These are phyloP conservation scores for Exophiala sp. DNA, from an alignment of 2,329 filamentous ascomycete genomes.

Conservation along the genomic window DNA sequence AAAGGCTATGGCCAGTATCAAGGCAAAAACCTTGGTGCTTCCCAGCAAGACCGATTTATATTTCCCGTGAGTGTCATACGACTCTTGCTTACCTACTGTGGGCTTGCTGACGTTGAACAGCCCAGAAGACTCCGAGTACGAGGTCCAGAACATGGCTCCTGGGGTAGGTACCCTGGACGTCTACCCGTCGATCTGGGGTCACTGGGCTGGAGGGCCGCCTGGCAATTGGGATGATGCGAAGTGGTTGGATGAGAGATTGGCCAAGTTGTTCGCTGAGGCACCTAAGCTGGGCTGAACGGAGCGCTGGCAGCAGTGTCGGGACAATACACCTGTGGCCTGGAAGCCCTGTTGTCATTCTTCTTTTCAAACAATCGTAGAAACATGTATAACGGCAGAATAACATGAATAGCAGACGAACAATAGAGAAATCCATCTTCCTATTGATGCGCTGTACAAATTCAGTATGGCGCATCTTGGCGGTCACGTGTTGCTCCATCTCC, in stretches of 20 bases:
- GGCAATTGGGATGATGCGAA: constrained; percentile 63
- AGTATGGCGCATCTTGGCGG: too few species aligned
- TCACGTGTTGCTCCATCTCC: too few species aligned
- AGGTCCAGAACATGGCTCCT: constrained; percentile 58
- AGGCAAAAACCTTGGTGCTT: constrained; percentile 64
- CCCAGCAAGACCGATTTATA: constrained; percentile 71
- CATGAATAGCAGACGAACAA: too few species aligned
- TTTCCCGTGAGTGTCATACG: constrained; percentile 54
- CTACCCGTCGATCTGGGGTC: constrained; percentile 61
- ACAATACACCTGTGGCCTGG: too few species aligned
- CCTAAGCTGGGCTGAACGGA: constrained; percentile 14
- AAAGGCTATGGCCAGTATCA: constrained; percentile 61
- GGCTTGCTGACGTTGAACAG: constrained; percentile 33
- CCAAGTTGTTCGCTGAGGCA: constrained; percentile 44
- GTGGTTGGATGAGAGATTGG: constrained; percentile 62
- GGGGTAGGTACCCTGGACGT: constrained; percentile 52
- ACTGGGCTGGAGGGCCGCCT: constrained; percentile 63
- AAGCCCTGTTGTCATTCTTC: too few species aligned
- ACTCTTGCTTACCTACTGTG: not conserved
- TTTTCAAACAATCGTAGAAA: too few species aligned
- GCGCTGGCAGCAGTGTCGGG: too few species aligned
- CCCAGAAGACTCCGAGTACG: constrained; percentile 70
- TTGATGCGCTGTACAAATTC: too few species aligned
- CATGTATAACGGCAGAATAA: too few species aligned
- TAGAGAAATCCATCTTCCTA: too few species aligned